Conservation (phyloP, 306 rosid species). For the Mucuna pruriens region DNA sequence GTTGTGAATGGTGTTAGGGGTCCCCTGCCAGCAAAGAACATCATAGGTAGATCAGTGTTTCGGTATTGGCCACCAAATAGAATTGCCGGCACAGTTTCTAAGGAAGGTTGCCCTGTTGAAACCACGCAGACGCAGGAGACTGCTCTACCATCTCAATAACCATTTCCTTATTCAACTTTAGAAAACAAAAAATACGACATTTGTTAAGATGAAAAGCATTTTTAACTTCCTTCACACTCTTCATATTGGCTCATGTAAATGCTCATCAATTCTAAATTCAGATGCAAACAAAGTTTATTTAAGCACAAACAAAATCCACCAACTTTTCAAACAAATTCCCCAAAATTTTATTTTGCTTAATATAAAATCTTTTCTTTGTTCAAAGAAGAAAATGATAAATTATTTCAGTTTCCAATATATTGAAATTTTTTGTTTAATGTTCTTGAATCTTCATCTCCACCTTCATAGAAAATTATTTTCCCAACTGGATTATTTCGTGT, state of each 20-base stretch:
- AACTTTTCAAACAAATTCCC: no score
- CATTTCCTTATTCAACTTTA: not conserved
- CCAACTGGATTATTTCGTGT: not conserved
- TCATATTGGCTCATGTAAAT: not conserved
- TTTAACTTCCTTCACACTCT: not conserved
- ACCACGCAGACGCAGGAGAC: conserved; percentile 45
- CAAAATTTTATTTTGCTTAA: no score
- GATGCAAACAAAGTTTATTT: not conserved
- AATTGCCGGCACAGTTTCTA: conserved; percentile 69
- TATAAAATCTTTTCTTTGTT: no score
- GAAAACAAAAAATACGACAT: not conserved
- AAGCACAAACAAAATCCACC: not conserved
- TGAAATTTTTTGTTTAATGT: no score
- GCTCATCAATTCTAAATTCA: not conserved
- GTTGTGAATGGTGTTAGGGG: conserved; percentile 67
- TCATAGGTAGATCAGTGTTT: conserved; percentile 87
- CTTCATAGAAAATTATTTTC: no score
- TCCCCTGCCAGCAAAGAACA: conserved; percentile 90
- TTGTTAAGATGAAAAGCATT: not conserved
- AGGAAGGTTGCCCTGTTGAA: conserved; percentile 69
- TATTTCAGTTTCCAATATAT: no score
- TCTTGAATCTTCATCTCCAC: no score
- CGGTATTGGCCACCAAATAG: conserved; percentile 97
- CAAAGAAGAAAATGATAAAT: no score
- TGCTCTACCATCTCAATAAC: conserved; percentile 50